These are phyloP conservation scores for Ophiostoma fasciatum DNA, from an alignment of 2,329 filamentous ascomycete genomes.

Conservation along the genomic window DNA sequence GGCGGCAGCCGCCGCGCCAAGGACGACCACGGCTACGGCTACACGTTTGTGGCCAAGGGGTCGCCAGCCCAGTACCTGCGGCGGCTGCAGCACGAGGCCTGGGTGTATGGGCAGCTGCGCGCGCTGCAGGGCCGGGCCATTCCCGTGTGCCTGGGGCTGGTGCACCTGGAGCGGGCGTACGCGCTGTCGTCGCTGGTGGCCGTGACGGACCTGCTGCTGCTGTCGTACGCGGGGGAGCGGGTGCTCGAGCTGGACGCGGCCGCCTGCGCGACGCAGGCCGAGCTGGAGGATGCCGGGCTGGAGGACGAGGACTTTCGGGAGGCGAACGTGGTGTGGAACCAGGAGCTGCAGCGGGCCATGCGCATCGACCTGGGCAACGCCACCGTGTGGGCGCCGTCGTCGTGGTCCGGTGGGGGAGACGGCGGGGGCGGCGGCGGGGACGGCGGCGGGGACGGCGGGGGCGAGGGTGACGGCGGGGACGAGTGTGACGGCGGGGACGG, in stretches of 20 bases:
- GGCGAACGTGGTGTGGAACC: neutral
- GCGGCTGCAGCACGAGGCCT: constrained; percentile 1
- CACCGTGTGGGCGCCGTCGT: too few species aligned
- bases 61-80: neutral
- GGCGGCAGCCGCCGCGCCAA: too few species aligned
- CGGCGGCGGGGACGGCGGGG: too few species aligned
- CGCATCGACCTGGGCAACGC: neutral
- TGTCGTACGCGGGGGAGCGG: constrained; percentile 7
- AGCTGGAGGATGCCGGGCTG: neutral
- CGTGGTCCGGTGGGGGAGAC: too few species aligned
- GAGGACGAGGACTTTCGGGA: neutral
- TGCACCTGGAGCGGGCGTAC: constrained; percentile 5
- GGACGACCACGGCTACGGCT: constrained; percentile 9
- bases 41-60: constrained; percentile 10
- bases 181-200: neutral
- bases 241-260: neutral
- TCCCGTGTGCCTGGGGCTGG: constrained; percentile 9
- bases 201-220: constrained; percentile 8
- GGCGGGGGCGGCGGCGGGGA: too few species aligned
- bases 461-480: too few species aligned
- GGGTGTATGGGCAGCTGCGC: constrained; percentile 2
- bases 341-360: neutral
- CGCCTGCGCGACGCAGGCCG: neutral
- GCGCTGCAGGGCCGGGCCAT: constrained; percentile 6
- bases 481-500: too few species aligned